Evolutionary conservation across 1,284 basidiomycete species (phyloP), one percentile per base, ranked within the genome.

Genomic region (Sutorius eximius): DNA sequence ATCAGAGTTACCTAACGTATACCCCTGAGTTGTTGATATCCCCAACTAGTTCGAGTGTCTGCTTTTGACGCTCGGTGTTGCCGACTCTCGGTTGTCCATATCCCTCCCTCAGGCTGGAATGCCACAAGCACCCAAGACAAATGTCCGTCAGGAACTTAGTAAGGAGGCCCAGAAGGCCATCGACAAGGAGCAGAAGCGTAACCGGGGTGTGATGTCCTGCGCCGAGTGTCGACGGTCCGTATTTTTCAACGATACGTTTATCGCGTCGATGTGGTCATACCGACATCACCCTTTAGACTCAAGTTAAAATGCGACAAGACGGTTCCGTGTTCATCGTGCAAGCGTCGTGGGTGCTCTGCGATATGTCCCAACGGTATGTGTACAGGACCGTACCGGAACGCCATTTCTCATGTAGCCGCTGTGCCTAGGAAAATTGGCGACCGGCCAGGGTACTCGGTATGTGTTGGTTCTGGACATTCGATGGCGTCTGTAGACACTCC

Each of bases 251-350:
- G 16, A 38, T 12, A 7, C 5, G 18, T 22, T 34, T 43, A n/a
- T 37, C 45, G 3, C 29, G 8, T 30, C 13, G 10, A 8, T 10
- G 22, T 46, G 37, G 9, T 43, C 43, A n/a, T 42, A 37, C 51
- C 11, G n/a, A 56, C 22, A 11, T 18, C 7, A 12, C n/a, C 34
- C 12, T 27, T 8, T 59, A 86, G 85, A n/a, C 73, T 89, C 46
- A 89, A 89, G 67, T 71, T 89, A 47, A 89, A 88, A 70, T 89
- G 87, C 66, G 86, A 89, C 72, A 89, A 87, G 71, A 85, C 80
- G 13, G 79, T 88, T 3, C 87, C 87, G 3, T 89, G 87, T 61
- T 82, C 85, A 18, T 89, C 86, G 65, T 87, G 87, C 66, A 86
- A 83, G 64, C 80, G 86, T 40, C 76, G 87, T 59, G 87, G 87